These are phyloP conservation scores for Ascochyta fabae DNA, from an alignment of 2,329 filamentous ascomycete species.

Conservation along the genomic window DNA sequence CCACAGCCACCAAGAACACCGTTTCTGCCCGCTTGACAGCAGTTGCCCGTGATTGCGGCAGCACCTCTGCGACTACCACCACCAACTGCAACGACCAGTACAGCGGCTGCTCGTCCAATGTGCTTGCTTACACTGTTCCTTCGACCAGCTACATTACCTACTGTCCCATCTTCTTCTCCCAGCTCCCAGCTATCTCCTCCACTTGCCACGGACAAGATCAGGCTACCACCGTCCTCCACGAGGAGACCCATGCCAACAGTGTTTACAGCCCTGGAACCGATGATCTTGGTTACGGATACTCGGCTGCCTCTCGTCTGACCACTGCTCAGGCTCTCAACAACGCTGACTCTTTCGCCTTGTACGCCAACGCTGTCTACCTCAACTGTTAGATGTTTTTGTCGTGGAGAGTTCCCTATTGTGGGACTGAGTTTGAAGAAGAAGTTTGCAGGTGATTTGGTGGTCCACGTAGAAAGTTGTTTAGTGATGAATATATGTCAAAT, in stretches of 20 bases:
- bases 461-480: slow-evolving; percentile 13
- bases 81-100: slow-evolving; percentile 68
- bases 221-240: slow-evolving; percentile 69
- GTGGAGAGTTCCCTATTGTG: background rate
- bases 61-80: slow-evolving; percentile 56
- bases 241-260: slow-evolving; percentile 67
- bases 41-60: slow-evolving; percentile 63
- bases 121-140: slow-evolving; percentile 67
- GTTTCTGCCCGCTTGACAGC: slow-evolving; percentile 39
- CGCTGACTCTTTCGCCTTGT: slow-evolving; percentile 67
- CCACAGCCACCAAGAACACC: slow-evolving; percentile 51
- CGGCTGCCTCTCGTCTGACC: slow-evolving; percentile 54
- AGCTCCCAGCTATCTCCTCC: slow-evolving; percentile 56
- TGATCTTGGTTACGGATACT: slow-evolving; percentile 65
- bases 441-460: background rate
- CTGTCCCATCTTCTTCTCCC: slow-evolving; percentile 66
- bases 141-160: slow-evolving; percentile 64
- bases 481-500: slow-evolving; percentile 4
- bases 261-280: slow-evolving; percentile 61
- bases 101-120: slow-evolving; percentile 56
- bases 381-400: slow-evolving; percentile 29
- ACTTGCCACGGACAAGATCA: slow-evolving; percentile 70
- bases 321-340: slow-evolving; percentile 63
- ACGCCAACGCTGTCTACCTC: slow-evolving; percentile 53
- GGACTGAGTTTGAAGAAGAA: background rate